Conservation (phyloP, 805 yeast genomes). For the Pichia membranifaciens region DNA sequence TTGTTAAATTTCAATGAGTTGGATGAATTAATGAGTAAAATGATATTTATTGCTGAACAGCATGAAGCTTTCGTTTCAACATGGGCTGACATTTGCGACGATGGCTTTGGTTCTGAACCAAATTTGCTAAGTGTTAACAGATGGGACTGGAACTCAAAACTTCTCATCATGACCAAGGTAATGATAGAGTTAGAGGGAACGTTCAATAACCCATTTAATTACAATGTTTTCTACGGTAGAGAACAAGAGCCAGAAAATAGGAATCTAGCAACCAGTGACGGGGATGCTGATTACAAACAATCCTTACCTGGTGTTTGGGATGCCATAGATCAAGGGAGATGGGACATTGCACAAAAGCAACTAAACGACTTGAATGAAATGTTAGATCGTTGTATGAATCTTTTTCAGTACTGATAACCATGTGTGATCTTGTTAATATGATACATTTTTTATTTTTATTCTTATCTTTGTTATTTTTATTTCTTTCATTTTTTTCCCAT, state of each 20-base stretch:
- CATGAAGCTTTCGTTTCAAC: slow-evolving; percentile 51
- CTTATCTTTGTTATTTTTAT: background rate
- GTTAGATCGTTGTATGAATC: slow-evolving; percentile 24
- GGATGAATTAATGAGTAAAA: slow-evolving; percentile 26
- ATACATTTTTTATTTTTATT: slow-evolving; percentile 4
- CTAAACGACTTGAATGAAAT: slow-evolving; percentile 38
- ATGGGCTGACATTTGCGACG: slow-evolving; percentile 55
- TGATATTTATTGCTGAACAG: slow-evolving; percentile 41
- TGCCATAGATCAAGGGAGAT: slow-evolving; percentile 44
- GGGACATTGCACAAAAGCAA: slow-evolving; percentile 49
- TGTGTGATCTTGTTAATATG: background rate
- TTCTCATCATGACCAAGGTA: slow-evolving; percentile 48
- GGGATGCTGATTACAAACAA: slow-evolving; percentile 45
- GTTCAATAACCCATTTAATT: slow-evolving; percentile 55
- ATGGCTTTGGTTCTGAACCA: slow-evolving; percentile 63
- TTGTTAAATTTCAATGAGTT: slow-evolving; percentile 26
- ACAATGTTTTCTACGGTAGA: slow-evolving; percentile 66
- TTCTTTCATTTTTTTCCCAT: too few species aligned
- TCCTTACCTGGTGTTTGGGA: slow-evolving; percentile 78
- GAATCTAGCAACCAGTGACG: slow-evolving; percentile 43
- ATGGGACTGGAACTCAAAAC: slow-evolving; percentile 74
- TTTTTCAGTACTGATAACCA: slow-evolving; percentile 16
- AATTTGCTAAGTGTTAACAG: slow-evolving; percentile 64
- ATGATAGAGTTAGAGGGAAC: slow-evolving; percentile 43
- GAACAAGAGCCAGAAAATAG: slow-evolving; percentile 47